Evolutionary conservation across 371 early-diverging fungal species (phyloP).

Genomic region (Funneliformis caledonium): DNA sequence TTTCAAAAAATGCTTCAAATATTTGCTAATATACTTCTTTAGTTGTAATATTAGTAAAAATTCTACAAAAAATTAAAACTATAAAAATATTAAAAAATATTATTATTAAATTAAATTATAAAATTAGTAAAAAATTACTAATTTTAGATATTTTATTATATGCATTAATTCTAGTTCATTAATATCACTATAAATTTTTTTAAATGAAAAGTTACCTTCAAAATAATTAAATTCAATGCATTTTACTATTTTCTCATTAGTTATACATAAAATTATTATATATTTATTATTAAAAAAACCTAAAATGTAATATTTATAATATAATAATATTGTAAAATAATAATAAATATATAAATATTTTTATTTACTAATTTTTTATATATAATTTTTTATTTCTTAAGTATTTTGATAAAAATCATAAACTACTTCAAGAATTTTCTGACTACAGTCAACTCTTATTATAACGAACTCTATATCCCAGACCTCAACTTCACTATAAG

Average conservation of each 20-base stretch:
- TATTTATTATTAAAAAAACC: not conserved
- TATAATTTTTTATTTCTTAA: not conserved
- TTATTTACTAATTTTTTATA: not conserved
- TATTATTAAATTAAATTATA: too few species aligned
- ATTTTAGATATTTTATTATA: not conserved
- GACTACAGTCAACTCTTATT: too few species aligned
- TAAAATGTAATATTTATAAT: not conserved
- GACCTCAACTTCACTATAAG: too few species aligned
- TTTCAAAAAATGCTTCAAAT: not conserved
- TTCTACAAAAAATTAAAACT: not conserved
- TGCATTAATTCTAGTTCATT: not conserved
- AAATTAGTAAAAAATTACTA: not conserved
- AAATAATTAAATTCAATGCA: not conserved
- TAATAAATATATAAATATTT: not conserved
- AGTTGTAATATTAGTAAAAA: slow-evolving; percentile 9
- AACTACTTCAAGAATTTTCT: not conserved
- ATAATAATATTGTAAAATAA: not conserved
- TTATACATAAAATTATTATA: not conserved
- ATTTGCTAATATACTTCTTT: not conserved
- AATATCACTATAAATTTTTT: not conserved
- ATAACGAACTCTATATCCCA: too few species aligned
- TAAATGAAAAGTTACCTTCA: not conserved
- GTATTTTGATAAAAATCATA: not conserved
- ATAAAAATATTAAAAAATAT: not conserved
- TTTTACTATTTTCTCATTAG: not conserved